These are phyloP conservation scores for Beta corolliflora DNA, from an alignment of 179 eudicot species.

Conservation along the genomic window DNA sequence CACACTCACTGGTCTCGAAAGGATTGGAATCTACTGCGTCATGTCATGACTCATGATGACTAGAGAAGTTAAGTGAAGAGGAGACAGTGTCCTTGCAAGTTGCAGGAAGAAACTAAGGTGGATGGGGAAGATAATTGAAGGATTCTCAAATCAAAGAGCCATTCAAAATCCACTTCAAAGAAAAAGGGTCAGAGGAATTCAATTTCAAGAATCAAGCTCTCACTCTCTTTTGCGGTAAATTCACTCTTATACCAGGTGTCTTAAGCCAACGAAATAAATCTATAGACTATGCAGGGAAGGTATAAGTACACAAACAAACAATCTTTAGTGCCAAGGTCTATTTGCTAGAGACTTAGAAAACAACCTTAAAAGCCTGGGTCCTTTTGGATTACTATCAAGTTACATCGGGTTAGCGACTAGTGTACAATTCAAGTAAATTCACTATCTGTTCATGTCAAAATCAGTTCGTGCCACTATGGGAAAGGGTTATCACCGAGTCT, in stretches of 20 bases:
- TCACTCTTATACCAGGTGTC: neutral
- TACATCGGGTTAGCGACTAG: too few species aligned
- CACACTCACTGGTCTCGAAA: neutral
- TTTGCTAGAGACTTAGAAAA: neutral
- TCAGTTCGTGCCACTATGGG: neutral
- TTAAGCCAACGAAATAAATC: neutral
- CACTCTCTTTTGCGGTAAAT: neutral
- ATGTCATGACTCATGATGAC: neutral
- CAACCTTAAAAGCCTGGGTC: too few species aligned
- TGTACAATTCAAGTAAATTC: too few species aligned
- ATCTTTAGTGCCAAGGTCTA: neutral
- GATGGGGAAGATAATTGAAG: neutral
- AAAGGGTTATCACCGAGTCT: neutral
- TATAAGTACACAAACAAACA: neutral
- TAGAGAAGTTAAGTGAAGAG: neutral
- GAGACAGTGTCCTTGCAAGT: neutral
- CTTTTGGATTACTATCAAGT: too few species aligned
- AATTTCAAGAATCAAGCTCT: neutral
- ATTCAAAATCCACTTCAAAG: neutral
- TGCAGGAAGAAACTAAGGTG: neutral
- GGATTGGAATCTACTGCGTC: neutral
- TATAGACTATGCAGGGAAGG: neutral
- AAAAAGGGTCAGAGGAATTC: conserved; percentile 2
- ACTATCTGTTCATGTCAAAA: too few species aligned
- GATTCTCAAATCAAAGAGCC: neutral